A percentile compares a stretch with the other conserved stretches of the same genome.
Evolutionary conservation across 768 basidiomycete species (phyloP).

Genomic region (Lactarius akahatsu): DNA sequence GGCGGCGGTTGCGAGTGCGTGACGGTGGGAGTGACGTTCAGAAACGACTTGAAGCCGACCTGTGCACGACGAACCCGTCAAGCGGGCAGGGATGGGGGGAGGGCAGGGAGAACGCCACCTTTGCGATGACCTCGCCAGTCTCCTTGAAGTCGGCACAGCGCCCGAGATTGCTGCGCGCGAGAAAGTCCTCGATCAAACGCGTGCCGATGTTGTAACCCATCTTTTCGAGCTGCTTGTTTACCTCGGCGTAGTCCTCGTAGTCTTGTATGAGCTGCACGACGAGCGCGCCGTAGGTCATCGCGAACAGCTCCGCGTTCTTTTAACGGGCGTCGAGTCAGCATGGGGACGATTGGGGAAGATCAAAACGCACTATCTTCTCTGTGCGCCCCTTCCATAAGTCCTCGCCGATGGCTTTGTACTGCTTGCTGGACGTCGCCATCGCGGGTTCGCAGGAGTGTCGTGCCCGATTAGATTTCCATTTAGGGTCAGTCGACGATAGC

Average conservation of each 20-base stretch:
- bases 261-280: conserved; percentile 99
- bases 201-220: conserved; percentile 99
- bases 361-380: conserved; percentile 83
- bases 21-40: conserved; percentile 86
- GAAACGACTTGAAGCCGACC: conserved; percentile 98
- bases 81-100: conserved; percentile 5
- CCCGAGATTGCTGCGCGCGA: conserved; percentile 90
- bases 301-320: conserved; percentile 96
- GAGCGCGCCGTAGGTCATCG: conserved; percentile 94
- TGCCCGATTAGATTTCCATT: background rate
- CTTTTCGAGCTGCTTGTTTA: conserved; percentile 96
- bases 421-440: conserved; percentile 76
- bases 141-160: conserved; percentile 92
- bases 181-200: conserved; percentile 93
- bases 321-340: conserved; percentile 32
- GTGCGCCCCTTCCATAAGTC: conserved; percentile 94
- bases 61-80: conserved; percentile 35
- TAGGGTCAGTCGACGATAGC: background rate
- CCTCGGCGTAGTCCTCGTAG: conserved; percentile 95
- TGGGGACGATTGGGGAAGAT: background rate
- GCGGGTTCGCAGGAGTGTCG: conserved; percentile 16
- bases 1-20: conserved; percentile 63
- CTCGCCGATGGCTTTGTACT: conserved; percentile 87
- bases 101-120: conserved; percentile 50
- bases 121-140: conserved; percentile 92